These are phyloP conservation scores for Amanita fuliginea DNA, from an alignment of 768 basidiomycete genomes.

Conservation along the genomic window DNA sequence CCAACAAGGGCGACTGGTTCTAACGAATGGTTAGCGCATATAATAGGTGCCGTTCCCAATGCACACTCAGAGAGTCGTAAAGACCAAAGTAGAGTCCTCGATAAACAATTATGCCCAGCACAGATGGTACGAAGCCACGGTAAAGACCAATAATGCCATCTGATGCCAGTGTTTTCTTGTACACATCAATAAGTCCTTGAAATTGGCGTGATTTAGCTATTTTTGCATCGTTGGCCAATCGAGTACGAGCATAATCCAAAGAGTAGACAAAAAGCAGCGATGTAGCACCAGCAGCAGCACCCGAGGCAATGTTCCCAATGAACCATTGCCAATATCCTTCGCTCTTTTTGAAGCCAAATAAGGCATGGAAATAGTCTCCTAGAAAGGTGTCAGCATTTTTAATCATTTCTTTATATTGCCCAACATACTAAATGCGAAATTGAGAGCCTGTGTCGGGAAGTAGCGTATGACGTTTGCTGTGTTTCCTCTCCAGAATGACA, in stretches of 20 bases:
- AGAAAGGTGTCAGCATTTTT: not conserved
- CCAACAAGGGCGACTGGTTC: conserved; percentile 79
- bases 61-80: conserved; percentile 60
- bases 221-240: conserved; percentile 78
- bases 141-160: conserved; percentile 83
- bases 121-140: conserved; percentile 80
- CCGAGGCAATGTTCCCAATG: conserved; percentile 73
- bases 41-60: not conserved
- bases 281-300: conserved; percentile 81
- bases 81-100: conserved; percentile 80
- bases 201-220: conserved; percentile 72
- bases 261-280: conserved; percentile 86
- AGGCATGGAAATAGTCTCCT: conserved; percentile 82
- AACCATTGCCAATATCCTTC: conserved; percentile 86
- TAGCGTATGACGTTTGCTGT: conserved; percentile 89
- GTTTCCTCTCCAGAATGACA: conserved; percentile 81
- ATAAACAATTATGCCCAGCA: conserved; percentile 82
- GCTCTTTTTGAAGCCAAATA: conserved; percentile 78
- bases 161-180: conserved; percentile 71
- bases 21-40: conserved; percentile 18
- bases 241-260: conserved; percentile 82
- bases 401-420: not conserved
- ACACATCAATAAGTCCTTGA: conserved; percentile 77
- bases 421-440: conserved; percentile 79
- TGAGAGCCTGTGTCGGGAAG: conserved; percentile 85